Conservation (phyloP, 352 stramenopile genomes). For the Peronospora farinosa region DNA sequence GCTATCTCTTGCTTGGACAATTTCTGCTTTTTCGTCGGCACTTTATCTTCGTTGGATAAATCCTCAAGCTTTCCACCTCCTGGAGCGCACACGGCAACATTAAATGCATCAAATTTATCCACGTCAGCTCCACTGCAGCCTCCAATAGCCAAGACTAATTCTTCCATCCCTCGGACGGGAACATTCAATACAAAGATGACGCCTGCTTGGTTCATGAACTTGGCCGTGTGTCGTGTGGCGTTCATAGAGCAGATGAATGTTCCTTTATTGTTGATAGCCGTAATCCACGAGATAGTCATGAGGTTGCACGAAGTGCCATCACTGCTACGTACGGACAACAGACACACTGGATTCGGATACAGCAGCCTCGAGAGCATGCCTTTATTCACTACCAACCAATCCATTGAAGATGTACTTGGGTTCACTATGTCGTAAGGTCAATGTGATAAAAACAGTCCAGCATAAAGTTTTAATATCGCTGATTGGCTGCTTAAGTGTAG, state of each 20-base stretch:
- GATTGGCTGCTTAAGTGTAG: constrained; percentile 8
- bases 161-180: constrained; percentile 59
- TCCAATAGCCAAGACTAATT: constrained; percentile 72
- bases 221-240: constrained; percentile 51
- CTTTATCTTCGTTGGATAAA: constrained; percentile 4
- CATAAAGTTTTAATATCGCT: background rate
- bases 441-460: too few species aligned
- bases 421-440: constrained; percentile 9
- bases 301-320: constrained; percentile 32
- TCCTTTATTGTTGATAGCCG: constrained; percentile 83
- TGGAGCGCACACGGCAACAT: constrained; percentile 41
- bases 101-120: constrained; percentile 61
- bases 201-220: constrained; percentile 43
- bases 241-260: constrained; percentile 84
- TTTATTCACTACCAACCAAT: constrained; percentile 55
- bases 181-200: constrained; percentile 74
- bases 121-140: constrained; percentile 40
- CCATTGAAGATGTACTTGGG: constrained; percentile 15
- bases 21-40: constrained; percentile 36
- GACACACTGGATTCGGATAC: constrained; percentile 77
- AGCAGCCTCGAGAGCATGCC: constrained; percentile 73
- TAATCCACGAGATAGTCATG: constrained; percentile 86
- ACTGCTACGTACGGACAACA: constrained; percentile 42
- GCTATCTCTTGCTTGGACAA: constrained; percentile 56
- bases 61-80: constrained; percentile 21